These are phyloP conservation scores for Catunica adiposa DNA, from an alignment of 2,329 filamentous ascomycete species.

Conservation along the genomic window DNA sequence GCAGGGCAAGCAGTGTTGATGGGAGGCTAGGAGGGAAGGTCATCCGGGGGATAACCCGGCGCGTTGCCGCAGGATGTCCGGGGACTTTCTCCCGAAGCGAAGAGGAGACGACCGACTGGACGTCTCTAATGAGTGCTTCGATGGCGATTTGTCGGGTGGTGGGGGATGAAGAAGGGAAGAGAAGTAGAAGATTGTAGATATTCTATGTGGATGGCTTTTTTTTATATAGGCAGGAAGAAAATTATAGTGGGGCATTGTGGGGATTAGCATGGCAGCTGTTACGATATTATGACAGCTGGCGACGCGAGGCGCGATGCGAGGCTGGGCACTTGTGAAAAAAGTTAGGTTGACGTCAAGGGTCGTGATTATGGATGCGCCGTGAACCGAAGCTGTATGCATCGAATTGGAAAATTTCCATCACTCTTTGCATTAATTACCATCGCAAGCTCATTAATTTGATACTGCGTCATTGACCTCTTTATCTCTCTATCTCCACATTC, in stretches of 20 bases:
- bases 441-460: not conserved
- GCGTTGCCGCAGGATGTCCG: conserved; percentile 97
- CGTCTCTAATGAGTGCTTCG: conserved; percentile 86
- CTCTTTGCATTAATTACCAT: not conserved
- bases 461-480: not conserved
- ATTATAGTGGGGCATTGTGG: conserved; percentile 12
- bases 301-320: not conserved
- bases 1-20: conserved; percentile 12
- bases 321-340: not conserved
- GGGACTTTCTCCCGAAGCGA: conserved; percentile 99
- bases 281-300: not conserved
- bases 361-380: not conserved
- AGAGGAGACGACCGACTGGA: conserved; percentile 13
- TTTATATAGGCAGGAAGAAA: conserved; percentile 11
- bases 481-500: not conserved
- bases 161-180: conserved; percentile 41
- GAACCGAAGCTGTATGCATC: too few relatives aligned
- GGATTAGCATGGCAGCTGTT: not conserved
- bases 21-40: conserved; percentile 22
- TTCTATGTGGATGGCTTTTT: conserved; percentile 1
- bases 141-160: conserved; percentile 99
- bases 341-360: not conserved
- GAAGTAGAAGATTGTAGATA: conserved; percentile 16
- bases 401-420: not conserved
- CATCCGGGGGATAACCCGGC: conserved; percentile 56